Evolutionary conservation across 768 basidiomycete species (phyloP).

Genomic region (Lentinula lateritia): DNA sequence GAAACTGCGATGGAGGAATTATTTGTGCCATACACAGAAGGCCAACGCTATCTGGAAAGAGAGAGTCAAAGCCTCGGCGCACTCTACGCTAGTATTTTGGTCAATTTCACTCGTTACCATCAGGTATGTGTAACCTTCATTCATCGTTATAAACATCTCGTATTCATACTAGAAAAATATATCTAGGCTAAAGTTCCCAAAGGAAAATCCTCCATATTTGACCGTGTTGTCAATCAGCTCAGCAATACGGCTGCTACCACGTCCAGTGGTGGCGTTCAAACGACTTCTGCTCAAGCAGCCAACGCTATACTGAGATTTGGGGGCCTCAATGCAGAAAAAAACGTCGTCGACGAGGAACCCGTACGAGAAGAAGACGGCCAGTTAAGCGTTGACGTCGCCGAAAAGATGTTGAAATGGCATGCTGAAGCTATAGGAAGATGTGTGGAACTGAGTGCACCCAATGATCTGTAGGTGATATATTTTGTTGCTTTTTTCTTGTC

Average conservation of each 20-base stretch:
- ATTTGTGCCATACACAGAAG: conserved; percentile 91
- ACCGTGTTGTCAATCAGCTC: conserved; percentile 88
- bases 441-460: conserved; percentile 77
- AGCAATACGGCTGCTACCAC: conserved; percentile 70
- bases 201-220: conserved; percentile 70
- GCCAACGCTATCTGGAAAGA: conserved; percentile 83
- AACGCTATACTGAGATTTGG: conserved; percentile 88
- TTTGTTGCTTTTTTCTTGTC: neutral
- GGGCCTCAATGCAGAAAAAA: conserved; percentile 57
- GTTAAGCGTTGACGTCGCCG: conserved; percentile 69
- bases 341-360: conserved; percentile 61
- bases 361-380: conserved; percentile 78
- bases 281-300: conserved; percentile 79
- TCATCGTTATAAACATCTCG: conserved; percentile 37
- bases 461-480: conserved; percentile 68
- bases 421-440: conserved; percentile 95
- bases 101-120: conserved; percentile 82
- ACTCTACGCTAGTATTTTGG: conserved; percentile 69
- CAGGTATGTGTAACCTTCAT: neutral
- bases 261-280: conserved; percentile 49
- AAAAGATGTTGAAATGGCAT: conserved; percentile 95
- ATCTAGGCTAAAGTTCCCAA: conserved; percentile 54
- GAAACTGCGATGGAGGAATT: conserved; percentile 95
- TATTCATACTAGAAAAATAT: conserved; percentile 7
- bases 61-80: conserved; percentile 81